These are phyloP conservation scores for Corrigiola litoralis DNA, from an alignment of 179 eudicot species.

Conservation along the genomic window DNA sequence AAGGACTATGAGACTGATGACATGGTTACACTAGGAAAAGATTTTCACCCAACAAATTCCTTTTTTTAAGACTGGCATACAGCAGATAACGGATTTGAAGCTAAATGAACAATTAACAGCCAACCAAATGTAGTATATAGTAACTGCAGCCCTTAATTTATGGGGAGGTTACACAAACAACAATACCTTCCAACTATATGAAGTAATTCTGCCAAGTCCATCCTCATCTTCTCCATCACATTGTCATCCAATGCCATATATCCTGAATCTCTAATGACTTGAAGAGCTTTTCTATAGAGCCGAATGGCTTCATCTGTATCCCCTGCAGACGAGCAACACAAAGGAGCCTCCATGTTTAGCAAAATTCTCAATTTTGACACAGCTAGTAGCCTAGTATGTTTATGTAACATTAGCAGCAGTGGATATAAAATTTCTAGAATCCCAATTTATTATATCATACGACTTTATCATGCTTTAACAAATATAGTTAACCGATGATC, in stretches of 20 bases:
- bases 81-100: too few relatives aligned
- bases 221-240: conserved; percentile 66
- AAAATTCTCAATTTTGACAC: neutral
- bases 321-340: conserved; percentile 42
- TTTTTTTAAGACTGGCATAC: too few relatives aligned
- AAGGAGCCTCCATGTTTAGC: neutral
- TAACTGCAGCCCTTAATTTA: neutral
- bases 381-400: neutral
- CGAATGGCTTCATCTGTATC: conserved; percentile 68
- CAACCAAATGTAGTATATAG: neutral
- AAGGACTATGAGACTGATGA: too few relatives aligned
- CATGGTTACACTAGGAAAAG: too few relatives aligned
- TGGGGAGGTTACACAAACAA: neutral
- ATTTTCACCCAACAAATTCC: too few relatives aligned
- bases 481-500: neutral
- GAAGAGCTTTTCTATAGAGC: conserved; percentile 60
- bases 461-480: neutral
- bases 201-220: conserved; percentile 82
- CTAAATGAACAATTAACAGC: too few relatives aligned
- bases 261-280: conserved; percentile 47
- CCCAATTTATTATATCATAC: neutral
- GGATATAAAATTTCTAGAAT: neutral
- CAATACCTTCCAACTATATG: conserved; percentile 77
- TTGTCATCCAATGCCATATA: conserved; percentile 49
- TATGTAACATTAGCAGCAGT: neutral